Evolutionary conservation across 1,139 yeast species (phyloP).

Genomic region (Scheffersomyces segobiensis): DNA sequence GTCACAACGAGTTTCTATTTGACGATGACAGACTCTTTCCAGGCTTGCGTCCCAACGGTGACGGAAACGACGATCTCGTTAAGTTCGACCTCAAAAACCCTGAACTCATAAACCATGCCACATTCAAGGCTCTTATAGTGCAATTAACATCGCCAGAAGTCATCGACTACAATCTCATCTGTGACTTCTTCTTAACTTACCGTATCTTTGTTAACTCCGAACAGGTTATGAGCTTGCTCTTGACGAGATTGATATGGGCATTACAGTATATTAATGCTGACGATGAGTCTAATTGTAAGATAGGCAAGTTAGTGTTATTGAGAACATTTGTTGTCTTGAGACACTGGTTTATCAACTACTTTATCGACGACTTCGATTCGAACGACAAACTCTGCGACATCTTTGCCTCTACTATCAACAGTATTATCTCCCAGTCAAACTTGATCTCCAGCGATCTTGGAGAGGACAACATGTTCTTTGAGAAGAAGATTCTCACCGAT

Average conservation of each 20-base stretch:
- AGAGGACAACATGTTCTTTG: slow-evolving; percentile 24
- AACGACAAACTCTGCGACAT: slow-evolving; percentile 46
- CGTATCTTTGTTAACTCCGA: slow-evolving; percentile 64
- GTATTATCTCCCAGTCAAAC: slow-evolving; percentile 35
- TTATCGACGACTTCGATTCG: slow-evolving; percentile 64
- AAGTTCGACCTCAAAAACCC: slow-evolving; percentile 37
- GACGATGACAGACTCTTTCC: slow-evolving; percentile 42
- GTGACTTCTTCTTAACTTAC: slow-evolving; percentile 86
- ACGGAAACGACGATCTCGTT: slow-evolving; percentile 24
- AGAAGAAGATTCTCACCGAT: slow-evolving; percentile 47
- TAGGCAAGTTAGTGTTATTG: slow-evolving; percentile 71
- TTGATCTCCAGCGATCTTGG: slow-evolving; percentile 17
- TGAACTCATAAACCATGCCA: slow-evolving; percentile 40
- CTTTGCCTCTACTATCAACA: slow-evolving; percentile 53
- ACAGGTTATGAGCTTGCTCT: slow-evolving; percentile 58
- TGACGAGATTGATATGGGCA: slow-evolving; percentile 75
- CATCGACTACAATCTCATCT: slow-evolving; percentile 72
- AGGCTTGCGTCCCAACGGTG: slow-evolving; percentile 18
- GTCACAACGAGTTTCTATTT: slow-evolving; percentile 42
- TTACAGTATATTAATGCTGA: slow-evolving; percentile 45
- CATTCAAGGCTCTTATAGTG: slow-evolving; percentile 59
- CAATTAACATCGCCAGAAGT: slow-evolving; percentile 78
- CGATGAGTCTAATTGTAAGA: slow-evolving; percentile 34
- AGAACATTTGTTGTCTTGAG: slow-evolving; percentile 85
- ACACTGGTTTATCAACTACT: slow-evolving; percentile 85